Base-by-base conservation (phyloP, 768 basidiomycete species). In the button mushroom (Agaricus bisporus) region DNA sequence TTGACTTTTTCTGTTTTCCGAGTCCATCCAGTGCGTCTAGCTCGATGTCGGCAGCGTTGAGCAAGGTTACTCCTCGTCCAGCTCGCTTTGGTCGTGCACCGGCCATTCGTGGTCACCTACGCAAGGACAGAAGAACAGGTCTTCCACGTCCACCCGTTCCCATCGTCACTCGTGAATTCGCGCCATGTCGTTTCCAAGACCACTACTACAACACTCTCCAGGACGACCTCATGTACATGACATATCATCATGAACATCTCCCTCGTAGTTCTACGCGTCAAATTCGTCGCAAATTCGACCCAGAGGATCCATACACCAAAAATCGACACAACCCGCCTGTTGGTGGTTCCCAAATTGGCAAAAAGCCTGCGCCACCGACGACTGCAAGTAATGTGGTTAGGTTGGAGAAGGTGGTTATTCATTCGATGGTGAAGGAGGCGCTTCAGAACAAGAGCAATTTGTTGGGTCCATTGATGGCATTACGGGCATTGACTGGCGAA, bases 151-250 rank as follows among this genome's bases (percentile, higher is more conserved):
- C 88, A 1, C 88, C 85, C 60, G 79, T 83, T 60, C 74, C 77
- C 54, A 61, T 89, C 58, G 56, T 84, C 61, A 72, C 86, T 35
- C 84, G 85, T 63, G 83, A 90, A 63, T 85, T 82, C 54, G 81
- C 83, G 5, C 76, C 79, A 54, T 85, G 80, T 58, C 83, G 95
- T 39, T 78, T 93, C 51, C 74, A 77, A 50, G 85, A 91, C 57
- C 92, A 98, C 74, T 98, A 97, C 74, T 66, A 88, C 68, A 71
- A 73, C 37, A 86, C 93, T 8, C 77, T 98, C 56, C 82, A 82
- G 18, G 88, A 94, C 68, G 80, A 98, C 71, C 75, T 94, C 61
- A 83, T 98, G 80, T 99, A 99, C 78, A 86, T 98, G 79, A 88
- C 87, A 49, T 97, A 98, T 74, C 73, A 79, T 47, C 95, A 98